These are phyloP conservation scores for Furcasterigmium sp. DNA, from an alignment of 2,329 filamentous ascomycete genomes.

Conservation along the genomic window DNA sequence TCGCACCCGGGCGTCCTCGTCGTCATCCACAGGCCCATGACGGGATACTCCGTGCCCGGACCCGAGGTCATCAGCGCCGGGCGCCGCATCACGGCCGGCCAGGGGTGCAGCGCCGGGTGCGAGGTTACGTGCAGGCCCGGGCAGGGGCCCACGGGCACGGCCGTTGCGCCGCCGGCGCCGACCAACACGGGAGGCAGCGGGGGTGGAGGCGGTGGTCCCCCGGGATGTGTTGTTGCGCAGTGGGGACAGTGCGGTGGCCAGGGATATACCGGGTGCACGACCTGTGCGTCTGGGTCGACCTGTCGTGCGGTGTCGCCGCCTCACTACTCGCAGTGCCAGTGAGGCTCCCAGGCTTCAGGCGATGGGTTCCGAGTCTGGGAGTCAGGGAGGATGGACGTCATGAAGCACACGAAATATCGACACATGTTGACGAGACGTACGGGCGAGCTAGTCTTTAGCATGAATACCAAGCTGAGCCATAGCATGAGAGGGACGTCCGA, in stretches of 20 bases:
- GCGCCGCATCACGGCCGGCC: slow-evolving; percentile 32
- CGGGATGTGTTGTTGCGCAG: slow-evolving; percentile 23
- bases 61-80: slow-evolving; percentile 35
- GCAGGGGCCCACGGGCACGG: slow-evolving; percentile 19
- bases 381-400: neutral
- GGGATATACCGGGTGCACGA: slow-evolving; percentile 34
- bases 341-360: no score
- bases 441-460: no score
- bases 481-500: no score
- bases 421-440: neutral
- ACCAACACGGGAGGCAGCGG: neutral
- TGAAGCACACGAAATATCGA: neutral
- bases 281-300: slow-evolving; percentile 26
- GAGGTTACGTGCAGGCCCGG: slow-evolving; percentile 31
- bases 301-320: slow-evolving; percentile 30
- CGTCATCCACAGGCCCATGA: slow-evolving; percentile 38
- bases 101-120: slow-evolving; percentile 30
- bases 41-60: slow-evolving; percentile 35
- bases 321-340: slow-evolving; percentile 32
- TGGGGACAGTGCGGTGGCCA: slow-evolving; percentile 34
- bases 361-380: neutral
- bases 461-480: no score
- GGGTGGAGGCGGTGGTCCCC: slow-evolving; percentile 5
- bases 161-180: slow-evolving; percentile 12
- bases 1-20: slow-evolving; percentile 39